Conservation (phyloP, 306 rosid genomes). For the Vigna reflexopilosa region DNA sequence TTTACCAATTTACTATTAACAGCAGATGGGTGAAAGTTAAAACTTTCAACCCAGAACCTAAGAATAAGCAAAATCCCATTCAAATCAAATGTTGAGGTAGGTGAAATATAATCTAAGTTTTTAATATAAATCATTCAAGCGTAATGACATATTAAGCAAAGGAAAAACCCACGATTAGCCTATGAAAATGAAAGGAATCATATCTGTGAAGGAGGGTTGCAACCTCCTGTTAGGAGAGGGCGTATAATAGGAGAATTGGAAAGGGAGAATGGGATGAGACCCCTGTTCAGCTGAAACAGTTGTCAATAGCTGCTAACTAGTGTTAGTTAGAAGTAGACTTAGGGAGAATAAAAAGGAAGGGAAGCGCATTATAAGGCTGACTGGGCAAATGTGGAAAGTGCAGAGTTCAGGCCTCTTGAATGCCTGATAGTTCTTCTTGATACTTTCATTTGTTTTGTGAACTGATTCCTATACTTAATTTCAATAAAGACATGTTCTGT, state of each 20-base stretch:
- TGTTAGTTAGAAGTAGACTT: neutral
- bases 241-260: neutral
- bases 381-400: neutral
- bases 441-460: neutral
- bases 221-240: neutral
- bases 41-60: conserved; percentile 3
- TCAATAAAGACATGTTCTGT: neutral
- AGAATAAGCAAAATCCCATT: conserved; percentile 28
- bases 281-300: neutral
- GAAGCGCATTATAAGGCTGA: neutral
- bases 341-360: neutral
- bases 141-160: conserved; percentile 28
- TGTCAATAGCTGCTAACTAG: neutral
- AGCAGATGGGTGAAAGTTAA: neutral
- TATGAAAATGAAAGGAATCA: neutral
- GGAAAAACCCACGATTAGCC: conserved; percentile 12
- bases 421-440: neutral
- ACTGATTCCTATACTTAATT: neutral
- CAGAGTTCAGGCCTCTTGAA: neutral
- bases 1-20: conserved; percentile 11
- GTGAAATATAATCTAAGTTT: conserved; percentile 13
- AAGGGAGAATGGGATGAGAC: neutral
- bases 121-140: conserved; percentile 24
- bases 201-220: neutral
- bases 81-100: conserved; percentile 9